Evolutionary conservation across 169 alveolate genomes (phyloP), one percentile per base, ranked within the genome.

Genomic region (Eimeria necatrix): DNA sequence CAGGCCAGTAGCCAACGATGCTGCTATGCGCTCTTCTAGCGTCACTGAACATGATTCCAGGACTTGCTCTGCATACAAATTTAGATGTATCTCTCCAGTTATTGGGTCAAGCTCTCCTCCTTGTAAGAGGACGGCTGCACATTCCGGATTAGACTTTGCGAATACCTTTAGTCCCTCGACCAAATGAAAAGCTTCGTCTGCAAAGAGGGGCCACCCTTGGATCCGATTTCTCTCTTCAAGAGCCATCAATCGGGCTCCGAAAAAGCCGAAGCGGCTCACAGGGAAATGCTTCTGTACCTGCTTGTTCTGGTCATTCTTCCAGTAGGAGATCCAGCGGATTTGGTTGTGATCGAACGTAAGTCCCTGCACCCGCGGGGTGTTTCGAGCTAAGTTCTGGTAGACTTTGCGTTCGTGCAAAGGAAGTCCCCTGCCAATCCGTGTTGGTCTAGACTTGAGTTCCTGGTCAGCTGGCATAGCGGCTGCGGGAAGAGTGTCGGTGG

Each of bases 271-370:
- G 20, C 96, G 91, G 76, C 96, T 95, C 22, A 96, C 97, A 26
- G 97, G 97, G 78, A 96, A 96, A 88, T 96, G 97, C 70, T 95
- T 95, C 88, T 96, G 97, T 49, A 95, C 95, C 61, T 96, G 97
- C 51, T 95, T 95, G 78, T 96, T 96, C 59, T 95, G 95, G 80
- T 96, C 97, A 59, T 96, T 96, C 83, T 96, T 96, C 97, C 97
- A 96, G 95, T 96, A 96, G 51, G 97, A 95, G 22, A 96, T 96
- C 97, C 97, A 96, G 49, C 97, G 95, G 48, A 96, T 96, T 90
- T 96, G 97, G 51, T 96, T 96, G 95, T 96, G 97, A 80, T 96
- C 97, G 71, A 96, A 96, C 10, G 97, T 96, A 12, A 96, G 78
- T 84, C 97, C 97, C 81, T 96, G 97, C 22, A 95, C 96, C 22